These are phyloP conservation scores for Saccharomyces hybrid DNA, from an alignment of 1,139 yeast genomes.

Conservation along the genomic window DNA sequence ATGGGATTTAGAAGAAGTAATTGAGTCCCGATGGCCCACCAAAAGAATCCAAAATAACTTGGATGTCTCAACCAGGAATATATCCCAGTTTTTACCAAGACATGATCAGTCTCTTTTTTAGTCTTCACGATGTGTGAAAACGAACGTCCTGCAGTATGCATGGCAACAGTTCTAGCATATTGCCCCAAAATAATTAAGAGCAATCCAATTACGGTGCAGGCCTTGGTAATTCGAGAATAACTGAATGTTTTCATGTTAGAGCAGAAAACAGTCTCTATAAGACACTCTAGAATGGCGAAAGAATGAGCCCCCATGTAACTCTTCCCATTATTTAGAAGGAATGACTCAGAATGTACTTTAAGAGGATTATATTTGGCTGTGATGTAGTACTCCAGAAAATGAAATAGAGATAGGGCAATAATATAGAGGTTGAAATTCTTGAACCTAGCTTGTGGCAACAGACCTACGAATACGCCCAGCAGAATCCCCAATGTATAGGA, in stretches of 20 bases:
- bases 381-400: slow-evolving; percentile 68
- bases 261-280: slow-evolving; percentile 34
- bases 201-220: slow-evolving; percentile 40
- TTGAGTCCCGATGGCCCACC: slow-evolving; percentile 91
- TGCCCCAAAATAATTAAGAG: slow-evolving; percentile 54
- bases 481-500: slow-evolving; percentile 37
- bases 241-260: slow-evolving; percentile 31
- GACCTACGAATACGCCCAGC: slow-evolving; percentile 34
- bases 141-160: slow-evolving; percentile 83
- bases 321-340: slow-evolving; percentile 63
- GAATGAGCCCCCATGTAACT: slow-evolving; percentile 59
- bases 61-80: slow-evolving; percentile 73
- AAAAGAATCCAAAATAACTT: slow-evolving; percentile 81
- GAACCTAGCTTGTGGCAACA: slow-evolving; percentile 30
- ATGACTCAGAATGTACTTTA: slow-evolving; percentile 67
- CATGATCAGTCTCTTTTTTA: slow-evolving; percentile 47
- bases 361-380: slow-evolving; percentile 67
- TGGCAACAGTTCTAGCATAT: slow-evolving; percentile 57
- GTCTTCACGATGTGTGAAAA: slow-evolving; percentile 75
- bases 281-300: slow-evolving; percentile 43
- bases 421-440: slow-evolving; percentile 43
- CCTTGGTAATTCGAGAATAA: slow-evolving; percentile 5
- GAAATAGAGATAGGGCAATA: slow-evolving; percentile 52
- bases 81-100: slow-evolving; percentile 63
- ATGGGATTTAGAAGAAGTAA: slow-evolving; percentile 58